Base-by-base conservation (phyloP, 2,329 filamentous ascomycete species). In the Periconia digitata region DNA sequence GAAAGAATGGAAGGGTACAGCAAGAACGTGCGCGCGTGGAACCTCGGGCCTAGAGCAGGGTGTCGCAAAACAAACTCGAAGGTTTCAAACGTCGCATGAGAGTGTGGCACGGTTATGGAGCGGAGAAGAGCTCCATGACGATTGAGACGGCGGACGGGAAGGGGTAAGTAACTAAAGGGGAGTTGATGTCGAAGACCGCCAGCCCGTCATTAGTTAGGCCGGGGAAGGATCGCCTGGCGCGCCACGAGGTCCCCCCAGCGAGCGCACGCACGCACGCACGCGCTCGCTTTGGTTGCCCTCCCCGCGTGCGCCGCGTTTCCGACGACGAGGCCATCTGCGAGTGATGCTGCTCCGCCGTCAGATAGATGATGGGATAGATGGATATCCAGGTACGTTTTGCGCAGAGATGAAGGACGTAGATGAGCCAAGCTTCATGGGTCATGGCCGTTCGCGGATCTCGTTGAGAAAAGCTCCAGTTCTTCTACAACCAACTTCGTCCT, bases 11-110 rank as follows among this genome's bases (percentile, higher is more conserved):
- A 43, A 22, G 37, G 36, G 43, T 43, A 38, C 46, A 58, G 53
- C 27, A 53, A 53, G 53, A 51, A 55, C 46, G 58, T 57, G 57
- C 59, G 53, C 54, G 45, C 5, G 10, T 32, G 12, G 27, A 12
- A 32, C n/a, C 27, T 32, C n/a, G 27, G 27, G 27, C 27, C 27
- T 32, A 32, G n/a, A 4, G 27, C 50, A 48, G 54, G 51, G 48
- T 50, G 44, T 35, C 40, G 47, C 41, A 45, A 40, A 50, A 51
- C 17, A 15, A 12, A 21, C 3, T 29, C 12, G 41, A 20, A 17
- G 41, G 42, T 29, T 17, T 45, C 38, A n/a, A 20, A 16, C 34
- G 40, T 22, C 45, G 44, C 48, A 38, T 43, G 22, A 22, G 29
- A 21, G 4, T 44, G 42, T 45, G 21, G 17, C 24, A 27, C 32